Conservation (phyloP, 208 protist species). For the Trichomonas vaginalis region DNA sequence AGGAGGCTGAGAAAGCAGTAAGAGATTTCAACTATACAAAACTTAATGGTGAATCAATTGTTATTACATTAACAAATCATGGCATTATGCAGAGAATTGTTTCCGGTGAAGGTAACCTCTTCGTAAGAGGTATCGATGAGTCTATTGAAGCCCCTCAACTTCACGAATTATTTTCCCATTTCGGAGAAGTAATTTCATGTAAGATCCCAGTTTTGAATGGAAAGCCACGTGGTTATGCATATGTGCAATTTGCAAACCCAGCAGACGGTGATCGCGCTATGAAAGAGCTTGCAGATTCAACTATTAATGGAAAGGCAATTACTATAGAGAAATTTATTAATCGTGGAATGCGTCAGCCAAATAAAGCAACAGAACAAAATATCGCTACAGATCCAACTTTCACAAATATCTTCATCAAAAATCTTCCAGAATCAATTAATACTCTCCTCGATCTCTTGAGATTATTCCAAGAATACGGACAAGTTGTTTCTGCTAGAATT, state of each 20-base stretch:
- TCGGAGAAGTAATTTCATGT: not conserved
- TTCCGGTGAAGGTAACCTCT: not conserved
- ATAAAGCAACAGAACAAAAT: not conserved
- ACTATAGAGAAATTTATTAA: not conserved
- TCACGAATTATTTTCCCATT: not conserved
- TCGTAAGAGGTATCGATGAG: not conserved
- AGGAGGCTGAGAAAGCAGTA: not conserved
- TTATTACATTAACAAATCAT: not conserved
- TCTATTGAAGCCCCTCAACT: not conserved
- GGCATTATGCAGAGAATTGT: not conserved
- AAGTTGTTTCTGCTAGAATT: not conserved
- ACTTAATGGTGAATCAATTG: not conserved
- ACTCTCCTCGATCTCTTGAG: not conserved
- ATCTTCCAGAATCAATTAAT: not conserved
- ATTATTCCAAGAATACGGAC: not conserved
- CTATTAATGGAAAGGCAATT: not conserved
- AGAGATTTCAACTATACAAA: not conserved
- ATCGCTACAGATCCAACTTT: not conserved
- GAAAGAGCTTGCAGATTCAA: not conserved
- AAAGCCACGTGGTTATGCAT: not conserved
- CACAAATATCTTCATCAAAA: not conserved
- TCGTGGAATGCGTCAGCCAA: not conserved
- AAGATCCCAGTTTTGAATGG: not conserved
- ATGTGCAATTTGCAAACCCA: not conserved
- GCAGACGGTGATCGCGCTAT: not conserved